Percentiles rank a stretch among this genome's conserved stretches.
Conservation (phyloP, 768 basidiomycete species). For the Roridomyces roridus region DNA sequence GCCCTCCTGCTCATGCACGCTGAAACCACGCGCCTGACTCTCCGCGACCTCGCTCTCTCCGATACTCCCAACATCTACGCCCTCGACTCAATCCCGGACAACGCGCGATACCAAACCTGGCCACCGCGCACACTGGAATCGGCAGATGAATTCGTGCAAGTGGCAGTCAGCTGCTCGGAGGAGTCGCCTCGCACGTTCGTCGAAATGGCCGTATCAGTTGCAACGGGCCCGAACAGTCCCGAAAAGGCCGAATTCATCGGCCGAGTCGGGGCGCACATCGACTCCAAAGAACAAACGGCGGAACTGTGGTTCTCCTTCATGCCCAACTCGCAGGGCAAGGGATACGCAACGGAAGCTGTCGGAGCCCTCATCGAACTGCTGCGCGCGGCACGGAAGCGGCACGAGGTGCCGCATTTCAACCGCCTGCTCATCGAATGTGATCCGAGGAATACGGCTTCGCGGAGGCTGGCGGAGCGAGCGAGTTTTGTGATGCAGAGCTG, state of each 20-base stretch:
- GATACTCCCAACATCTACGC: background rate
- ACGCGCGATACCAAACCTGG: constrained; percentile 7
- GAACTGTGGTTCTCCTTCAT: constrained; percentile 11
- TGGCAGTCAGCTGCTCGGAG: too few relatives aligned
- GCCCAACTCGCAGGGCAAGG: constrained; percentile 1
- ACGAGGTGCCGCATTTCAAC: background rate
- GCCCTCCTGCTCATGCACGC: too few relatives aligned
- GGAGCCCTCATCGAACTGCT: background rate
- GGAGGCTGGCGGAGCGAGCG: constrained; percentile 1
- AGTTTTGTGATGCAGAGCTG: constrained; percentile 6
- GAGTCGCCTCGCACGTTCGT: too few relatives aligned
- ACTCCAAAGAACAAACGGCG: background rate
- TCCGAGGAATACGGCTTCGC: constrained; percentile 1
- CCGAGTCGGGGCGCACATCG: background rate
- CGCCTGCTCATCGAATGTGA: constrained; percentile 8
- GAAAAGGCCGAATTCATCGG: too few relatives aligned
- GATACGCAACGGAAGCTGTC: constrained; percentile 2
- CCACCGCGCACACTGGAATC: background rate
- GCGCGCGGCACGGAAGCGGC: background rate
- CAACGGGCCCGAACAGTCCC: too few relatives aligned
- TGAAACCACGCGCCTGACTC: background rate
- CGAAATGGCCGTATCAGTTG: too few relatives aligned
- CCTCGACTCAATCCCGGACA: constrained; percentile 3
- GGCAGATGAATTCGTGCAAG: background rate
- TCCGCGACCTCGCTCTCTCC: background rate